Base-by-base conservation (phyloP, 140 eudicot species). In the Erigeron philadelphicus region DNA sequence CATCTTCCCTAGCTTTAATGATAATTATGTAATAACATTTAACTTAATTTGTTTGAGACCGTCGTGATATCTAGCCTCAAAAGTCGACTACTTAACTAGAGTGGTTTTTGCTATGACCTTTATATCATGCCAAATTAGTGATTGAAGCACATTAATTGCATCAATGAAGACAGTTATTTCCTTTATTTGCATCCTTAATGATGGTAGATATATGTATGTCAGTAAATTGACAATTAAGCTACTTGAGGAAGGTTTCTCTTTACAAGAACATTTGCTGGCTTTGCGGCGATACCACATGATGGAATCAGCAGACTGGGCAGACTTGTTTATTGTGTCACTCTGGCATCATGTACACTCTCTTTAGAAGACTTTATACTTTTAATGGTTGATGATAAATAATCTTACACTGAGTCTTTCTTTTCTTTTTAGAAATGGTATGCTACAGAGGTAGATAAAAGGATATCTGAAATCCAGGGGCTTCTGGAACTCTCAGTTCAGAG, bases 251-350 rank as follows among this genome's bases (percentile, higher is more conserved):
- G 93, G 95, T 59, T 92, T 92, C 77, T 66, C 74, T 67, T 75
- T 92, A 81, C 93, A 86, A 68, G 87, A 83, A 71, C 96, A 92
- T 83, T 80, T 92, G 49, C 76, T 79, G 75, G 88, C 98, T 23
- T 67, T 92, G 68, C 77, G 87, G 54, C 83, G 95, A n/a, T 92
- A 88, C 80, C 96, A 92, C 85, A 84, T 92, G 76, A 92, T 92
- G 98, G 98, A 92, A 76, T 74, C 84, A 47, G 96, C 98, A 45
- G 98, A 92, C 71, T 92, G 98, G 98, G 98, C 93, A 48, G 93
- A 92, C 80, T 70, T 92, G 76, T 92, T 92, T 86, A 74, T 89
- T 60, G 67, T 81, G 80, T 86, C 96, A 44, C 88, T 92, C 62
- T 69, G 84, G 83, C 84, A 63, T 53, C 96, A 81, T 80, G 98